Evolutionary conservation across 306 rosid genomes (phyloP).

Genomic region (Quercus parvula): DNA sequence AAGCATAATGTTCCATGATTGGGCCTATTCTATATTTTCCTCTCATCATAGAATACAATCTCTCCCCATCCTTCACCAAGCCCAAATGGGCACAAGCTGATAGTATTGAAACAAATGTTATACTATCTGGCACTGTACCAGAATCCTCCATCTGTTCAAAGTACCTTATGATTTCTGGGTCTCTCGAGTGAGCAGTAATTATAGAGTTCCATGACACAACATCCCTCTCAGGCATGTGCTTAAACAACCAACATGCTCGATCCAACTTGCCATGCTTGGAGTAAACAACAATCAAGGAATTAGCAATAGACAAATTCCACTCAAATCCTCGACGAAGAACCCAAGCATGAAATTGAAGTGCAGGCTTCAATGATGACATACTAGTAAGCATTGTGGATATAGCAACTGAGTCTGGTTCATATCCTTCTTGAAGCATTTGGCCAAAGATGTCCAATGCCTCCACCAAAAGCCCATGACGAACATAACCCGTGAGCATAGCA

Average conservation of each 20-base stretch:
- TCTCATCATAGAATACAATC: conserved; percentile 54
- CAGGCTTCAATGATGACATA: conserved; percentile 36
- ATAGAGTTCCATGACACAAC: conserved; percentile 81
- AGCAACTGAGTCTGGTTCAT: conserved; percentile 58
- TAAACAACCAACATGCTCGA: conserved; percentile 53
- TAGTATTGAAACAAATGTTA: conserved; percentile 73
- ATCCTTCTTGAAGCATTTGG: conserved; percentile 53
- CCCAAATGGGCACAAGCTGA: conserved; percentile 74
- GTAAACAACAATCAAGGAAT: conserved; percentile 64
- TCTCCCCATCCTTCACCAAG: conserved; percentile 64
- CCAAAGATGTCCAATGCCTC: conserved; percentile 53
- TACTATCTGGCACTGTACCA: conserved; percentile 50
- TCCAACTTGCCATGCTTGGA: conserved; percentile 54
- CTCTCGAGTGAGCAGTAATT: conserved; percentile 68
- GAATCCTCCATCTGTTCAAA: conserved; percentile 64
- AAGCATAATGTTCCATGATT: conserved; percentile 78
- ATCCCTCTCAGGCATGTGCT: conserved; percentile 72
- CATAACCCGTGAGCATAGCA: conserved; percentile 66
- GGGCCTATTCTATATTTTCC: conserved; percentile 67
- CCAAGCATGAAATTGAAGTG: conserved; percentile 78
- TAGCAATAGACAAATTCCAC: conserved; percentile 65
- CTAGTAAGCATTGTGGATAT: conserved; percentile 51
- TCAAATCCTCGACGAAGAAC: conserved; percentile 51
- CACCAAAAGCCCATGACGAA: conserved; percentile 59
- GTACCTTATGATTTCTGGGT: conserved; percentile 45